Evolutionary conservation across 768 basidiomycete species (phyloP), one percentile per base, ranked within the genome.

Genomic region (Mycena filopes): DNA sequence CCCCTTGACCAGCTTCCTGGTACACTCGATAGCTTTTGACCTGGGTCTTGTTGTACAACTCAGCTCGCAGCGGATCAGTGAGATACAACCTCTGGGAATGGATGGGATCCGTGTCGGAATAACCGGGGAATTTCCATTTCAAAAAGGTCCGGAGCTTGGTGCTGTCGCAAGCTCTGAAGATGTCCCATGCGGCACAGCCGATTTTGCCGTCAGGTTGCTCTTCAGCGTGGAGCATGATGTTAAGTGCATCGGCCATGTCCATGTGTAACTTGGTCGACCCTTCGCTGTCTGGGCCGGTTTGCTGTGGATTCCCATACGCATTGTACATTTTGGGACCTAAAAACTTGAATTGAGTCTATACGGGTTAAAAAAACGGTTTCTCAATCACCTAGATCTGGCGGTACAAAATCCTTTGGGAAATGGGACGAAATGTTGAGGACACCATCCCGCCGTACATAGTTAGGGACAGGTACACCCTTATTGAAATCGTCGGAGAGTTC

Each of bases 301-400:
- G 75, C 4, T 77, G 88, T 36, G 81, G 84, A 3, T 90, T 91
- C 9, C 88, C 88, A 80, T 94, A 88, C 0, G 94, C 93, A 67
- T 93, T 95, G 77, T 97, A 97, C 93, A 96, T 92, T 79, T 96
- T 97, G 2, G 96, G 96, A 7, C 94, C 94, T 89, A 31, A 16
- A 16, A n/a, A 36, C 16, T 55, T 38, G 45, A 69, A 48, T 55
- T 13, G 12, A 11, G 8, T 21, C 12, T 7, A 4, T 13, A 25
- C n/a, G 5, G 29, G 23, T 18, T 1, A 12, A 21, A 4, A 8
- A 47, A 36, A 15, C 15, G 36, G 12, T 36, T 10, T 56, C 1
- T 3, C 1, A 42, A 86, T 49, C 71, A 93, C 92, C 89, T 11
- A 95, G 82, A 73, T 95, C 94, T 11, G 93, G 93, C 21, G 86